These are phyloP conservation scores for Eucalyptus lansdowneana DNA, from an alignment of 345 rosid genomes.

Conservation along the genomic window DNA sequence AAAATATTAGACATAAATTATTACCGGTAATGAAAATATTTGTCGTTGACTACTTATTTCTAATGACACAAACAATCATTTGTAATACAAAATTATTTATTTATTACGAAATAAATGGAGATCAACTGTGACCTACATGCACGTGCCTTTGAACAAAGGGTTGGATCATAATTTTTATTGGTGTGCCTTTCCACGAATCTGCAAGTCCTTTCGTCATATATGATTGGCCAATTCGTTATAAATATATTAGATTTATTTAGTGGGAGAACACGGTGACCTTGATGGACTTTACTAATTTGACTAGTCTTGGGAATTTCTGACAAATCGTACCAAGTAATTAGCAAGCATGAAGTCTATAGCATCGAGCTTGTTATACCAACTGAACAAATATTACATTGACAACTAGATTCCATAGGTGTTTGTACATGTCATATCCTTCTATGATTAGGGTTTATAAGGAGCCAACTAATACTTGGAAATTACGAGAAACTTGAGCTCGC, in stretches of 20 bases:
- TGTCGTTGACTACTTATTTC: no score
- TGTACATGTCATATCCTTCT: background rate
- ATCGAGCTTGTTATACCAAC: background rate
- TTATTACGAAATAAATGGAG: no score
- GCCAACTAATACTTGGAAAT: background rate
- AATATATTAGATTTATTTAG: background rate
- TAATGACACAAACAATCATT: fast-evolving
- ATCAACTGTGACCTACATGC: no score
- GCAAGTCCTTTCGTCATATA: background rate
- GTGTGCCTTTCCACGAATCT: background rate
- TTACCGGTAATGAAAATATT: no score
- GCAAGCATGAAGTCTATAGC: background rate
- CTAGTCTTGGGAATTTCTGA: background rate
- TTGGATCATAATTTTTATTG: background rate
- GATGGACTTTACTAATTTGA: background rate
- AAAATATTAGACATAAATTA: no score
- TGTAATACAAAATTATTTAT: no score
- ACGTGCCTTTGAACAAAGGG: background rate
- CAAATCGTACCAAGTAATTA: background rate
- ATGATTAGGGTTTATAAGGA: background rate
- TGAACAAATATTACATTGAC: background rate
- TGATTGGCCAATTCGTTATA: background rate
- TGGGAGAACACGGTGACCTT: background rate
- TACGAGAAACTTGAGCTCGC: background rate
- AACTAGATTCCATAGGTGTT: background rate